phyloP scores from a whole-genome alignment of 2,329 filamentous ascomycete genomes.

The Pseudogymnoascus verrucosus region DNA sequence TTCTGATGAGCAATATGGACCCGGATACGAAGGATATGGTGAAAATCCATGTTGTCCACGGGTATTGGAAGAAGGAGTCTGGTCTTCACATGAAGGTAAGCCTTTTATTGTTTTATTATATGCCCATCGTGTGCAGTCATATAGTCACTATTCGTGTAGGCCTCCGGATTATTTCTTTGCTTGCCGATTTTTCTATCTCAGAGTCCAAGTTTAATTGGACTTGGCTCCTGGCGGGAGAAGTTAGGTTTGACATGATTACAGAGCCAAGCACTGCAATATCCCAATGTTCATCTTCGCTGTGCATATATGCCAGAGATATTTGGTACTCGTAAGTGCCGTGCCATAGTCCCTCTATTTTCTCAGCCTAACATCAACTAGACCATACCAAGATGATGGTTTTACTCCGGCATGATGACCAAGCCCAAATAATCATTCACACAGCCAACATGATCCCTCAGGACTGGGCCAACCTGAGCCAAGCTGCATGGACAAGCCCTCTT shows the following conservation, averaged over 20 bases:
- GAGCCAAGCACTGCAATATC: constrained; percentile 52
- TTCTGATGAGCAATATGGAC: constrained; percentile 49
- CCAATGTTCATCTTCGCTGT: constrained; percentile 62
- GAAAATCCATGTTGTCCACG: constrained; percentile 52
- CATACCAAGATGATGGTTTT: constrained; percentile 80
- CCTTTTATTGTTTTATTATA: neutral
- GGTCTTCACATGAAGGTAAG: constrained; percentile 32
- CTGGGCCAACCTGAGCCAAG: constrained; percentile 84
- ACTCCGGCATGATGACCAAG: constrained; percentile 65
- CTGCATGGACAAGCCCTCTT: constrained; percentile 67
- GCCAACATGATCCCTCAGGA: constrained; percentile 86
- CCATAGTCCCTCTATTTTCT: constrained; percentile 14
- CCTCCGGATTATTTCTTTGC: neutral
- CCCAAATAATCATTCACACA: constrained; percentile 77
- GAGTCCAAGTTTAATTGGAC: neutral
- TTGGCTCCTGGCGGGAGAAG: neutral
- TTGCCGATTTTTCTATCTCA: neutral
- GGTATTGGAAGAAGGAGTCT: constrained; percentile 61
- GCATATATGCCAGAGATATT: constrained; percentile 79
- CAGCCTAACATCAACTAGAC: constrained; percentile 1
- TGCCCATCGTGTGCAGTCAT: neutral
- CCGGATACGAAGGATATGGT: constrained; percentile 44
- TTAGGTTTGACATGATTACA: constrained; percentile 27
- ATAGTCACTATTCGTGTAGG: neutral
- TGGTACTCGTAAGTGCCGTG: constrained; percentile 68